Evolutionary conservation across 2,329 filamentous ascomycete species (phyloP), one percentile per base, ranked within the genome.

Genomic region (Fusarium sp.): DNA sequence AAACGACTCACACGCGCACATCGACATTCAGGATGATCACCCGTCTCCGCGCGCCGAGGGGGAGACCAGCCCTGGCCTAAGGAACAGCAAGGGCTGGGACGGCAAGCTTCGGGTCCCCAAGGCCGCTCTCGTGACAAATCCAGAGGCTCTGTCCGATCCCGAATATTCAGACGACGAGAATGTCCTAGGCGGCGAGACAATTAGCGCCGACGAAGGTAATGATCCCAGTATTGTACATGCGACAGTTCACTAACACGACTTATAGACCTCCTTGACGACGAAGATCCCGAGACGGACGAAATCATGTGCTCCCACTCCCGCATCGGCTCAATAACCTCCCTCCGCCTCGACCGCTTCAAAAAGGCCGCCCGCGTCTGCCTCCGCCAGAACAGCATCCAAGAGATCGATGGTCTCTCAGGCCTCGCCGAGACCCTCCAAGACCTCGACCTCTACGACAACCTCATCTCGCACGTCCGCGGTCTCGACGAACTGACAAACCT

Each of bases 381-480:
- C 22, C 94, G 96, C 58, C 96, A 99, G 82, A 99, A 99, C 82
- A 89, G 90, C 76, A 96, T 99, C 80, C 88, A 93, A 73, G 86
- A 91, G 58, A 93, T 98, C 81, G 91, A 94, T 34, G 91, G 96
- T 10, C 91, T 98, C 6, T 86, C 88, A 5, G 83, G 83, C 38
- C 84, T 97, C 62, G 91, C 90, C 37, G 80, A 85, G 3, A 94
- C 91, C 1, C 86, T 99, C 45, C 85, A 90, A 78, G 96, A 99
- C 69, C 89, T 99, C 60, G 96, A 99, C 79, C 89, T 99, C 69
- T 99, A 99, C 86, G 96, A 99, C 84, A 99, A 99, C 83, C 88
- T 97, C 20, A 95, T 99, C 77, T 90, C 91, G 13, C 95, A 97
- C 82, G 91, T 98, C 83, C 92, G 92, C 75, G 94, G 94, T 34